These are phyloP conservation scores for Boletus reticulatus DNA, from an alignment of 768 basidiomycete genomes.

Conservation along the genomic window DNA sequence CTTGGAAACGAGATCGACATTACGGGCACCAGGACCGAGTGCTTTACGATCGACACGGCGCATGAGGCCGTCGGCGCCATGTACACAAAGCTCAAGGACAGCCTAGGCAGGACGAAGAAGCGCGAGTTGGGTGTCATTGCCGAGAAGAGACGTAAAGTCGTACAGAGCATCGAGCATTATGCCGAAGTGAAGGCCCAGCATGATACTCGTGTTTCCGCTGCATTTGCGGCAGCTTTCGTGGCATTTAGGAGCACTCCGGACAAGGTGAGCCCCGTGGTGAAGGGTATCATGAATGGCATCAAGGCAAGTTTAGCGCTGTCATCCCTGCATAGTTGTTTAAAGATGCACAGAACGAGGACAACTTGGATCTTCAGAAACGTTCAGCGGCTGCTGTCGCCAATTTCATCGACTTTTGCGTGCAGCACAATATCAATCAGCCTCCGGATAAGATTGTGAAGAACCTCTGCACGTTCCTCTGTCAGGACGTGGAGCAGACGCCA, in stretches of 20 bases:
- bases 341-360: constrained; percentile 75
- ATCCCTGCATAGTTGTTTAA: constrained; percentile 3
- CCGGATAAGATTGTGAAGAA: constrained; percentile 97
- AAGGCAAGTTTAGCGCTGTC: constrained; percentile 57
- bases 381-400: constrained; percentile 84
- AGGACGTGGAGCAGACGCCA: constrained; percentile 86
- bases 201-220: constrained; percentile 84
- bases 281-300: constrained; percentile 96
- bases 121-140: constrained; percentile 66
- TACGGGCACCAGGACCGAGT: constrained; percentile 55
- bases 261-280: constrained; percentile 94
- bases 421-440: constrained; percentile 73
- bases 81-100: constrained; percentile 73
- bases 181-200: constrained; percentile 79
- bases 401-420: constrained; percentile 83
- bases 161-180: constrained; percentile 74
- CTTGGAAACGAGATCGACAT: constrained; percentile 79
- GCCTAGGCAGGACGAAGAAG: constrained; percentile 76
- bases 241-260: constrained; percentile 83
- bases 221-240: constrained; percentile 89
- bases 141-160: constrained; percentile 71
- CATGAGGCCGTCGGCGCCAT: constrained; percentile 65
- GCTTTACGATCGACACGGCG: constrained; percentile 81
- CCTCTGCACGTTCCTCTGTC: constrained; percentile 93
- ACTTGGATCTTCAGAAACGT: constrained; percentile 81